Evolutionary conservation across 2,329 filamentous ascomycete species (phyloP), one percentile per base, ranked within the genome.

Genomic region (Sarocladiaceae sp.): DNA sequence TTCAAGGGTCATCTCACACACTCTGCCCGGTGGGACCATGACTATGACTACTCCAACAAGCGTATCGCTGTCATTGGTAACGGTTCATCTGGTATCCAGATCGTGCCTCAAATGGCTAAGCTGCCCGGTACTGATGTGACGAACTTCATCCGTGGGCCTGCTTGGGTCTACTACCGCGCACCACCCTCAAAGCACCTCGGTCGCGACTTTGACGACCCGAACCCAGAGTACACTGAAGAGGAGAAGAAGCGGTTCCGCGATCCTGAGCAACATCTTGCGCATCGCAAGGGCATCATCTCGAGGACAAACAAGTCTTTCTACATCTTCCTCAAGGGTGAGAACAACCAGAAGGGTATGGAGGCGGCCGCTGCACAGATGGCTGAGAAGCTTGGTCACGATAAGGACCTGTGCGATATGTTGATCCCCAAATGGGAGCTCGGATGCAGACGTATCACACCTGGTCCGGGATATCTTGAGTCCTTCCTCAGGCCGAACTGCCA

Each of bases 171-270:
- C 61, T 69, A 55, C 57, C 66, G 51, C 55, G 68, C 52, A 35
- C 64, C 56, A 15, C 69, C 65, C 1, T 64, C 60, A 3, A 64
- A 63, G 52, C 62, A 64, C 26, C 55, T 62, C 2, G 61, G 60
- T 3, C 39, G 59, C 26, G 65, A 66, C 1, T 58, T 60, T 20
- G 57, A 62, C 3, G 64, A 65, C 5, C 60, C 62, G 33, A 70
- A 54, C 10, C 60, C 63, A 1, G 28, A 54, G 6, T 65, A 65
- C 35, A 54, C 60, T 1, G 61, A 66, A 1, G 55, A 71, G 23
- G 75, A 81, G 18, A 70, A 78, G 50, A 65, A 72, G 1, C 70
- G 76, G 12, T 73, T 74, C 0, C 82, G 77, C 23, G 56, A 84
- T 54, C 78, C 80, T 0, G 67, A 75, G 11, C 71, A 64, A 13